Evolutionary conservation across 2,329 filamentous ascomycete genomes (phyloP).

Genomic region (Teratosphaeria zuluensis): DNA sequence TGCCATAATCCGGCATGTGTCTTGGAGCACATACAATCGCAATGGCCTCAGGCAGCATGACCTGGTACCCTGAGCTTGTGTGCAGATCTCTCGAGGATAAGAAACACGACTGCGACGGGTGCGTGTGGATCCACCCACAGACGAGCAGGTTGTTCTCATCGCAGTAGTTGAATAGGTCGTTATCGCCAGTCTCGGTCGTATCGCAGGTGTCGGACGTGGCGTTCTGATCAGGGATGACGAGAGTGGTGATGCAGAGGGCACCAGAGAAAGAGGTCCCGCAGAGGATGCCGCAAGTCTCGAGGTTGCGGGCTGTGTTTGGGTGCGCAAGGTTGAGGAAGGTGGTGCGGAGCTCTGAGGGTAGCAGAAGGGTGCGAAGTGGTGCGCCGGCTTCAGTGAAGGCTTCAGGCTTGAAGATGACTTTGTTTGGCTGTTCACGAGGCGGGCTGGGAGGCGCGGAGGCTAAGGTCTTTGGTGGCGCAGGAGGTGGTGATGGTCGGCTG

Average conservation of each 20-base stretch:
- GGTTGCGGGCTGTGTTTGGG: conserved; percentile 66
- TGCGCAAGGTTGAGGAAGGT: conserved; percentile 66
- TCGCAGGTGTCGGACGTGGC: conserved; percentile 91
- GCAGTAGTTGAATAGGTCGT: conserved; percentile 76
- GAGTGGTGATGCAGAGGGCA: conserved; percentile 78
- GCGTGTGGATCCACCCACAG: conserved; percentile 95
- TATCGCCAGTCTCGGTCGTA: conserved; percentile 67
- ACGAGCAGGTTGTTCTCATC: conserved; percentile 74
- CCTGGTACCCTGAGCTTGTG: conserved; percentile 87
- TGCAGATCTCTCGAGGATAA: conserved; percentile 93
- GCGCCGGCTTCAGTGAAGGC: conserved; percentile 85
- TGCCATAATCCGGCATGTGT: conserved; percentile 68
- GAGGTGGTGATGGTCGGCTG: conserved; percentile 6
- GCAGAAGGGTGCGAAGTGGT: conserved; percentile 76
- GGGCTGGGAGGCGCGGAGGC: conserved; percentile 30
- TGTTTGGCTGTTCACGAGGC: conserved; percentile 24
- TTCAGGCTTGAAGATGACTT: conserved; percentile 71
- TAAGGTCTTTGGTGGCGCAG: conserved; percentile 18
- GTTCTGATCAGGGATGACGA: conserved; percentile 85
- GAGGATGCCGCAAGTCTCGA: conserved; percentile 93
- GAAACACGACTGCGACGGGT: conserved; percentile 93
- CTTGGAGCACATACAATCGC: conserved; percentile 92
- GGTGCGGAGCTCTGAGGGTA: conserved; percentile 64
- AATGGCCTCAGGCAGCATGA: conserved; percentile 93
- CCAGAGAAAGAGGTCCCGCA: conserved; percentile 87